These are phyloP conservation scores for Hygrocybe punicea DNA, from an alignment of 768 basidiomycete genomes.

Conservation along the genomic window DNA sequence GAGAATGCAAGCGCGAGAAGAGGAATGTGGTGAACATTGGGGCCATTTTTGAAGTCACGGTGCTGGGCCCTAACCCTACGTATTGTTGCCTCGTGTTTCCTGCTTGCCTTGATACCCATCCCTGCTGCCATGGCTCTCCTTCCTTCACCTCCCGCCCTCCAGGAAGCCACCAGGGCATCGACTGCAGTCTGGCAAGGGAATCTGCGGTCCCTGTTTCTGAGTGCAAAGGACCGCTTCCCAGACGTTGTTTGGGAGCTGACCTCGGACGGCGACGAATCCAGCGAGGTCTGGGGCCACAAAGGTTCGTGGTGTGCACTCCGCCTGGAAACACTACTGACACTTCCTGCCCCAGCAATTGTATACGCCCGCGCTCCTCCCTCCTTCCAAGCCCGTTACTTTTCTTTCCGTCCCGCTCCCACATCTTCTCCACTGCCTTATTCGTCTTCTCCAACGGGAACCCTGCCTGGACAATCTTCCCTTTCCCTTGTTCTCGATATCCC, in stretches of 20 bases:
- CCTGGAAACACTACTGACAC: not conserved
- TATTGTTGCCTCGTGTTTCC: not conserved
- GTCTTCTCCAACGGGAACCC: slow-evolving; percentile 46
- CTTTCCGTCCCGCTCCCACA: slow-evolving; percentile 59
- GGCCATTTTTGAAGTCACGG: slow-evolving; percentile 1
- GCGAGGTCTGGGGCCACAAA: slow-evolving; percentile 92
- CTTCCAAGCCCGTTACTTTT: slow-evolving; percentile 88
- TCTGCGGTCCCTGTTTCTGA: slow-evolving; percentile 69
- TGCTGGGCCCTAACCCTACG: not conserved
- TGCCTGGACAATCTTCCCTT: slow-evolving; percentile 57
- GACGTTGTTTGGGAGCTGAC: slow-evolving; percentile 90
- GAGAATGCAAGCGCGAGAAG: not conserved
- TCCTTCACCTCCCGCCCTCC: slow-evolving; percentile 47
- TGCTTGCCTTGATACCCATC: not conserved
- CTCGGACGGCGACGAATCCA: slow-evolving; percentile 48
- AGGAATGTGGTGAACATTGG: not conserved
- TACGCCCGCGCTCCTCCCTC: slow-evolving; percentile 92
- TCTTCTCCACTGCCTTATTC: slow-evolving; percentile 50
- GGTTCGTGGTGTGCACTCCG: slow-evolving; percentile 46
- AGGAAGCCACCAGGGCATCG: slow-evolving; percentile 65
- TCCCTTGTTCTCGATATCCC: slow-evolving; percentile 52
- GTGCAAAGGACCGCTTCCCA: slow-evolving; percentile 89
- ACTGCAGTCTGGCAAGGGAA: slow-evolving; percentile 78
- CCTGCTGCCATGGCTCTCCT: not conserved
- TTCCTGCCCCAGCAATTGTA: slow-evolving; percentile 64